phyloP scores from a whole-genome alignment of 345 rosid species.

The Syzygium oleosum region DNA sequence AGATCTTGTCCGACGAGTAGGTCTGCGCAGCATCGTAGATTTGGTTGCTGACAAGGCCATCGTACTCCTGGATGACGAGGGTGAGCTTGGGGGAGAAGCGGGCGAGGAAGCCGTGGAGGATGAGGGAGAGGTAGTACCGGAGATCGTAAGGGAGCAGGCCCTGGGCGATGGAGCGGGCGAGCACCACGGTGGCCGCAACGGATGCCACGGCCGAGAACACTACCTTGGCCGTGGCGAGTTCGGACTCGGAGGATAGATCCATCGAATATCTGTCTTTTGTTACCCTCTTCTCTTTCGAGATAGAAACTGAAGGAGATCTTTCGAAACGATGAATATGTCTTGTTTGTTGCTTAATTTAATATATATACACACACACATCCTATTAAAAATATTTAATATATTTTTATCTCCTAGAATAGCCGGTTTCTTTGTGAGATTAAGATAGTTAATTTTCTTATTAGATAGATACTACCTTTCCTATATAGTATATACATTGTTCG shows the following conservation, averaged over 20 bases:
- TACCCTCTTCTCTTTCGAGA: not conserved
- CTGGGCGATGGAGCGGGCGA: conserved; percentile 17
- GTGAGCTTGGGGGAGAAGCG: conserved; percentile 21
- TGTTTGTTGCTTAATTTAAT: not conserved
- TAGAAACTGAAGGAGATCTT: not conserved
- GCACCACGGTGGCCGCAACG: conserved; percentile 16
- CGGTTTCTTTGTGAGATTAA: no score
- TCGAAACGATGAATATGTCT: not conserved
- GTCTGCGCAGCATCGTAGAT: conserved; percentile 20
- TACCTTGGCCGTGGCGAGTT: conserved; percentile 11
- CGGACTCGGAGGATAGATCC: conserved; percentile 8
- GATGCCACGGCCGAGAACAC: conserved; percentile 25
- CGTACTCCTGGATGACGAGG: conserved; percentile 19
- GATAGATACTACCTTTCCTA: no score
- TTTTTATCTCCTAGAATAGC: no score
- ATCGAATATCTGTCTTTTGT: not conserved
- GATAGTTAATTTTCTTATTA: no score
- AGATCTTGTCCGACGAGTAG: conserved; percentile 10
- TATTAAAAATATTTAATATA: no score
- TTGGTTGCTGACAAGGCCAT: conserved; percentile 18
- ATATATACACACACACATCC: no score
- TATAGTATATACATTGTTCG: no score
- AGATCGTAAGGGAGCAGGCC: conserved; percentile 18
- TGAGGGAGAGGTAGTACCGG: not conserved
- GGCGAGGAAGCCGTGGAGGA: conserved; percentile 5